These are phyloP conservation scores for Fusarium tanahbumbuense DNA, from an alignment of 2,329 filamentous ascomycete species.

Conservation along the genomic window DNA sequence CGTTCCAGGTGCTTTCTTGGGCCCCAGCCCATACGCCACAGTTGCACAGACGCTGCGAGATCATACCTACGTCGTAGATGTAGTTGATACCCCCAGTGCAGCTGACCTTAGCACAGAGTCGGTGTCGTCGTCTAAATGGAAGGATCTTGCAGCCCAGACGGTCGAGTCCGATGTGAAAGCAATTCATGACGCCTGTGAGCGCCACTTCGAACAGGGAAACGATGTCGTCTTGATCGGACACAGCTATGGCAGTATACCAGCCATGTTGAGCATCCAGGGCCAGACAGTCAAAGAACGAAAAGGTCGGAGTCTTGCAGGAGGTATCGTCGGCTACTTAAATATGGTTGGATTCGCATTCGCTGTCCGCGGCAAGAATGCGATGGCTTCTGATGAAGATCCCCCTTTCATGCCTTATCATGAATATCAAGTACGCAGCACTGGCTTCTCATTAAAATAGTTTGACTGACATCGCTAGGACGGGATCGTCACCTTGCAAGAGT, in stretches of 20 bases:
- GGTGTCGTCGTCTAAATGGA: neutral
- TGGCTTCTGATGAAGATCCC: neutral
- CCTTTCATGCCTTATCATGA: neutral
- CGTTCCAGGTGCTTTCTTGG: neutral
- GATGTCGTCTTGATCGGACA: neutral
- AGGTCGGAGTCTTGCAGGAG: neutral
- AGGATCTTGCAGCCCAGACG: neutral
- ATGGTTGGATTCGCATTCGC: neutral
- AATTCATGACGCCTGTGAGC: neutral
- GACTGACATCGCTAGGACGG: neutral
- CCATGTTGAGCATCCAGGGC: neutral
- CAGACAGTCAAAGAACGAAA: neutral
- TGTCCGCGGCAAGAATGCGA: neutral
- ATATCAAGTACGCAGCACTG: neutral
- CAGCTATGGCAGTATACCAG: slow-evolving; percentile 4
- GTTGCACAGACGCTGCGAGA: neutral
- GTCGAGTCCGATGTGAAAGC: neutral
- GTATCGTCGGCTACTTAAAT: neutral
- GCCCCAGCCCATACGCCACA: neutral
- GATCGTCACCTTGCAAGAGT: neutral
- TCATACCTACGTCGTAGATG: neutral
- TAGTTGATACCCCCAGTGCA: neutral
- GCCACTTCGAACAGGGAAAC: neutral
- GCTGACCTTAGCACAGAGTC: neutral
- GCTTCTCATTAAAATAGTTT: accelerated